A percentile compares a stretch with the other conserved stretches of the same genome.
Conservation (phyloP, 2,329 filamentous ascomycete species). For the Microcyclospora pomicola region DNA sequence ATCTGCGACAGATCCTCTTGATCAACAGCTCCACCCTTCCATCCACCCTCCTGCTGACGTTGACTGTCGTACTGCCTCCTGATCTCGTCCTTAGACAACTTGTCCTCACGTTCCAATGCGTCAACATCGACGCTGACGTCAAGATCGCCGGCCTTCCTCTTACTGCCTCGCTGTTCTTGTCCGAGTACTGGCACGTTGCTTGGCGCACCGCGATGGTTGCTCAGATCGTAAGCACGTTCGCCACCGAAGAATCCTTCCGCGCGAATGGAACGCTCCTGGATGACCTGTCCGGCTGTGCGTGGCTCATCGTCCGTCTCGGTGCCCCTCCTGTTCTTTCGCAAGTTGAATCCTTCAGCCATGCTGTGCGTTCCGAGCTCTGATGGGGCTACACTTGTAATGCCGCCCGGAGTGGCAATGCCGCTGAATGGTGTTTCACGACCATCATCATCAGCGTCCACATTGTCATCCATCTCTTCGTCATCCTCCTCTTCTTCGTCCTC, state of each 20-base stretch:
- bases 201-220: conserved; percentile 33
- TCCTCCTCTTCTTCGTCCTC: conserved; percentile 38
- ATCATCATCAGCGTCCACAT: conserved; percentile 56
- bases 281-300: conserved; percentile 72
- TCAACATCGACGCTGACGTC: conserved; percentile 88
- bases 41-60: conserved; percentile 49
- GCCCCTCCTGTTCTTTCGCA: conserved; percentile 73
- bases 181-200: conserved; percentile 60
- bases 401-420: conserved; percentile 67
- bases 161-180: conserved; percentile 64
- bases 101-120: conserved; percentile 57
- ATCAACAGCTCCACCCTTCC: conserved; percentile 48
- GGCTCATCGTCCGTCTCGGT: conserved; percentile 80
- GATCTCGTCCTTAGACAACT: conserved; percentile 73
- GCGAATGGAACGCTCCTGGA: conserved; percentile 75
- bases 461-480: conserved; percentile 50
- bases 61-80: conserved; percentile 64
- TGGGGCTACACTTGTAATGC: conserved; percentile 65
- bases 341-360: conserved; percentile 74
- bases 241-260: conserved; percentile 92
- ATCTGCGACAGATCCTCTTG: conserved; percentile 90
- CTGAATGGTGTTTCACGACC: conserved; percentile 53
- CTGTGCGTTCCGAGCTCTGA: conserved; percentile 69
- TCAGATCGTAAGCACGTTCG: conserved; percentile 84
- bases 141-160: conserved; percentile 82